Base-by-base conservation (phyloP, 2,329 filamentous ascomycete genomes). In the Sporothrix curviconia region DNA sequence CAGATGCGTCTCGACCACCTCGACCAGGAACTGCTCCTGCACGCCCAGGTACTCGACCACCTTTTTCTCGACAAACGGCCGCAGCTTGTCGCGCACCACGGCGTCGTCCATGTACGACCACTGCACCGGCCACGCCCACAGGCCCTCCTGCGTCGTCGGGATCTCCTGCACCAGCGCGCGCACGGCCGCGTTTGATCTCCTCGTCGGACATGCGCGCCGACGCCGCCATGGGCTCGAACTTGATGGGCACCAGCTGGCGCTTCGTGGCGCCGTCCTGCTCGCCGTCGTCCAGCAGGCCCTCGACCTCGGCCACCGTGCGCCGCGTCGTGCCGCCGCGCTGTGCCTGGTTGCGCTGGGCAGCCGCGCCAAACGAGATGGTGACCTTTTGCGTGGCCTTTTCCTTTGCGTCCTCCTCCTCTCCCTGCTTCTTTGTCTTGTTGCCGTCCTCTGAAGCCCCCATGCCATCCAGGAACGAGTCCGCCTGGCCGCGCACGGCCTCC, bases 61-160 rank as follows among this genome's bases (percentile, higher is more conserved):
- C 80, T 97, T 99, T 81, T 95, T 95, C 77, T 96, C 91, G 57
- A 97, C 90, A 74, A 96, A 99, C 30, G 92, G 92, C 67, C 89
- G 84, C 64, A 99, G 83, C 69, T 96, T 92, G 62, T 95, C 89
- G 60, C 84, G 82, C 59, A 97, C 83, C 42, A 94, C 81, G 15
- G 80, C 78, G 60, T 94, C 87, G 68, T 95, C 89, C 69, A 99
- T 80, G 72, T 85, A 90, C 53, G 95, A 87, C 94, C 94, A 99
- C 66, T 92, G 89, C 69, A 99, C 84, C 17, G 87, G 76, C 90
- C 91, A 97, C n/a, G 80, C 82, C 90, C 92, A 99, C 3, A 99
- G 78, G 0, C 89, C 90, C 3, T 88, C 84, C 70, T 88, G 90
- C 67, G 94, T 87, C 14, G 85, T 87, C 0, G 94, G 94, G 62